Percentiles rank a stretch among this genome's conserved stretches.
Evolutionary conservation across 495 filamentous ascomycete genomes (phyloP).

Genomic region (Diplogelasinospora grovesii): DNA sequence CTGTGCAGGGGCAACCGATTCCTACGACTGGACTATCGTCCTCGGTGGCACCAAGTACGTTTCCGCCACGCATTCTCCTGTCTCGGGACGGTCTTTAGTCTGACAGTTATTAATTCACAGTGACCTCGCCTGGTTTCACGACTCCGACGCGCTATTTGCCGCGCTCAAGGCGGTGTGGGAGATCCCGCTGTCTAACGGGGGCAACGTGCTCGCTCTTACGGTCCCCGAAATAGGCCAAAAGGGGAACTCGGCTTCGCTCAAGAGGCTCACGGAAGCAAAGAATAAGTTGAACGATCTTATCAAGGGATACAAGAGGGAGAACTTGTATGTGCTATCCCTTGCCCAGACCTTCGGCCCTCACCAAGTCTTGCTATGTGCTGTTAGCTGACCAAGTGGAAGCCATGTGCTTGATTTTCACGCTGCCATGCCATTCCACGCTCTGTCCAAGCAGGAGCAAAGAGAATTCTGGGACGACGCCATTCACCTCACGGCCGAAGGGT

Average conservation of each 20-base stretch:
- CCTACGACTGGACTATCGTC: constrained; percentile 42
- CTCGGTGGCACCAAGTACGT: constrained; percentile 55
- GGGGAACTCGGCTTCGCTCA: too few relatives aligned
- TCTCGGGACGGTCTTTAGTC: background rate
- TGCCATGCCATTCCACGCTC: constrained; percentile 45
- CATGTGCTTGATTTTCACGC: constrained; percentile 48
- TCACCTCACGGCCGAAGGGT: constrained; percentile 53
- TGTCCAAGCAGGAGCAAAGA: constrained; percentile 34
- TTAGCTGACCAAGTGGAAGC: constrained; percentile 16
- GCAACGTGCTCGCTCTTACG: constrained; percentile 54
- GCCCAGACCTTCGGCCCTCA: too few relatives aligned
- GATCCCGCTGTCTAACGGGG: constrained; percentile 34
- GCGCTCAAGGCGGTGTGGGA: constrained; percentile 41
- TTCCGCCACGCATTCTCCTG: background rate
- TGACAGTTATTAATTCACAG: constrained; percentile 11
- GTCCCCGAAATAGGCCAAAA: constrained; percentile 50
- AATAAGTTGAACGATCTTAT: constrained; percentile 48
- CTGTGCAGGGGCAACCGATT: constrained; percentile 2
- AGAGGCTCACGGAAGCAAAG: too few relatives aligned
- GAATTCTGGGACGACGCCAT: constrained; percentile 56
- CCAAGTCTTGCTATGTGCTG: too few relatives aligned
- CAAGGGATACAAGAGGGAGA: constrained; percentile 32
- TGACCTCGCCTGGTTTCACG: constrained; percentile 37
- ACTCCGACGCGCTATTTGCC: constrained; percentile 31
- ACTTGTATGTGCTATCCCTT: constrained; percentile 36